These are phyloP conservation scores for Salix brachista DNA, from an alignment of 345 rosid species.

Conservation along the genomic window DNA sequence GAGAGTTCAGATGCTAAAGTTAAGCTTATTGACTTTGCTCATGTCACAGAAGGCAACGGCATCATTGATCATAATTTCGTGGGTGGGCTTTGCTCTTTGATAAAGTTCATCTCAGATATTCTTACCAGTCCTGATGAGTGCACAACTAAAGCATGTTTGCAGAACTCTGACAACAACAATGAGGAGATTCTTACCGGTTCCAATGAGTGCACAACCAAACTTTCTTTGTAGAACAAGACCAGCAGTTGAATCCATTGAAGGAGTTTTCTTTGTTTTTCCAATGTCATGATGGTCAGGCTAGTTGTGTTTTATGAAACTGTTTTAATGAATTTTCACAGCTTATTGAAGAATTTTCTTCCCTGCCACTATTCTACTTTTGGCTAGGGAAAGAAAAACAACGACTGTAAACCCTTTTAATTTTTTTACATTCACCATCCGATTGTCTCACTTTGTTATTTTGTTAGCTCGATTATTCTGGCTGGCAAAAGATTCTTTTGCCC, in stretches of 20 bases:
- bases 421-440: neutral
- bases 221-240: slow-evolving; percentile 19
- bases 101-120: slow-evolving; percentile 68
- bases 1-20: slow-evolving; percentile 38
- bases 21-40: slow-evolving; percentile 93
- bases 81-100: slow-evolving; percentile 90
- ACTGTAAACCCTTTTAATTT: neutral
- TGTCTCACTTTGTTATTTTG: neutral
- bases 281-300: neutral
- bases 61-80: slow-evolving; percentile 91
- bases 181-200: slow-evolving; percentile 43
- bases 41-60: slow-evolving; percentile 73
- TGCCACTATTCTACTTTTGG: neutral
- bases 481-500: neutral
- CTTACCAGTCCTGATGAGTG: slow-evolving; percentile 43
- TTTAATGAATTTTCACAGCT: neutral
- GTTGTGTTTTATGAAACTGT: neutral
- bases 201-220: slow-evolving; percentile 33
- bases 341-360: neutral
- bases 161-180: slow-evolving; percentile 22
- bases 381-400: neutral
- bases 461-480: neutral
- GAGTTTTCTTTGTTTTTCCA: neutral
- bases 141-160: slow-evolving; percentile 11
- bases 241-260: neutral